phyloP scores from a whole-genome alignment of 495 filamentous ascomycete genomes.

The Hypoxylon perforatum region DNA sequence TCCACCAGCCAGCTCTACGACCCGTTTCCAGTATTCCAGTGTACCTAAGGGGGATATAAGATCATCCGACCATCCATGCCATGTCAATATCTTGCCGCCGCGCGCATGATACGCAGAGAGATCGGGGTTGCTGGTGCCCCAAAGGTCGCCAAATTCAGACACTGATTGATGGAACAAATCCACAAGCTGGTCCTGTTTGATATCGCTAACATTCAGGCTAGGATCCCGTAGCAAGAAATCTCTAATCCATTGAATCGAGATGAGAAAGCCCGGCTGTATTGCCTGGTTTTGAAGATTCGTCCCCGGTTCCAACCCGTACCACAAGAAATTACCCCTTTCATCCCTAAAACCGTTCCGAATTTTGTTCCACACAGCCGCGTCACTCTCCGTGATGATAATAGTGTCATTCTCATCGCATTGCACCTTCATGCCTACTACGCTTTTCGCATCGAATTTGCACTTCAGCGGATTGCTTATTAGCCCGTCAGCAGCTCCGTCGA shows the following conservation, averaged over 20 bases:
- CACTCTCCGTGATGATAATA: conserved; percentile 17
- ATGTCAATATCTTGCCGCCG: conserved; percentile 64
- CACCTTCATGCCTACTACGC: conserved; percentile 45
- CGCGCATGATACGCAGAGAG: conserved; percentile 54
- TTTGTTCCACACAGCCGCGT: conserved; percentile 56
- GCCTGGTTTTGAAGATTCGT: conserved; percentile 20
- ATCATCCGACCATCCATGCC: conserved; percentile 60
- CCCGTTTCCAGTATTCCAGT: conserved; percentile 53
- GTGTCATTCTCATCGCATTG: conserved; percentile 44
- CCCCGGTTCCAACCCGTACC: conserved; percentile 44
- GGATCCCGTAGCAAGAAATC: conserved; percentile 38
- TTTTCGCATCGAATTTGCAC: conserved; percentile 51
- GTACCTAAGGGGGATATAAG: conserved; percentile 51
- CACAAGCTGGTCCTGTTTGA: conserved; percentile 40
- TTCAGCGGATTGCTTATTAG: conserved; percentile 49
- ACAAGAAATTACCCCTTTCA: conserved; percentile 23
- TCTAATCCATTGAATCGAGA: conserved; percentile 37
- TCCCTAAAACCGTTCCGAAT: conserved; percentile 27
- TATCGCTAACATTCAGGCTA: conserved; percentile 36
- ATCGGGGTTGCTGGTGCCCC: conserved; percentile 49
- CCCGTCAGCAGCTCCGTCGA: conserved; percentile 55
- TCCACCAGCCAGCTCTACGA: conserved; percentile 56
- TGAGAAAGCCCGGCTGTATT: conserved; percentile 13
- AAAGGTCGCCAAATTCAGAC: conserved; percentile 47
- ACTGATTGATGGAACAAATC: conserved; percentile 44